Evolutionary conservation across 106 monocot species (phyloP), one percentile per base, ranked within the genome.

Genomic region (Dendrobium nobile): DNA sequence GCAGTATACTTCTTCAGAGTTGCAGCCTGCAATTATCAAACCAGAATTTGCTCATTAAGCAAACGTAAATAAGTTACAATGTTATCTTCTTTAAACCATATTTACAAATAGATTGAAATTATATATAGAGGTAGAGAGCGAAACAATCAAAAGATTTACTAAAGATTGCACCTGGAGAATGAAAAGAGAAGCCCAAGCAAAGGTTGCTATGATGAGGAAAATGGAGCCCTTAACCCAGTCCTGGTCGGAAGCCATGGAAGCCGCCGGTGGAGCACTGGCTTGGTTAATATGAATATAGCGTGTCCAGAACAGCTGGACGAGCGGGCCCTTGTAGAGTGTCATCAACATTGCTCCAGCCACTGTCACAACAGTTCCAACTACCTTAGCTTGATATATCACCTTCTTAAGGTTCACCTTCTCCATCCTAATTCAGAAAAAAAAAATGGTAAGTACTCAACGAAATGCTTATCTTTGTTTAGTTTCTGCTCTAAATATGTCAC

Each of bases 1-100:
- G 93, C 93, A 18, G 87, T 75, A 73, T 94, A 94, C 72, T 77
- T 91, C 89, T 77, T 89, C 79, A 94, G 81, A 44, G 93, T 94
- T 51, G 79, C 84, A 45, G 93, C 87, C 90, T 93, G 79, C 26
- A 13, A 61, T n/a, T 20, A 16, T 72, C 1, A 65, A 61, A 7
- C 40, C 18, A 75, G 22, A 77, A 15, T 15, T 51, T 19, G 54
- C 27, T 13, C 27, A 2, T 27, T 47, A 3, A 54, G 47, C 51
- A 22, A 20, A 22, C 24, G 5, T 16, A 51, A 51, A 51, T 9
- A 13, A 51, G 51, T 15, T 3, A 37, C 37, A 37, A 37, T 37
- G 37, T 37, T 37, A 10, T 47, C 7, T 13, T 51, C 51, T 51
- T 51, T 51, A 51, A 51, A 45, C 9, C 1, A 45, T 45, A 45